Conservation (phyloP, 164 flowering plant species). For the Hamamelis virginiana region DNA sequence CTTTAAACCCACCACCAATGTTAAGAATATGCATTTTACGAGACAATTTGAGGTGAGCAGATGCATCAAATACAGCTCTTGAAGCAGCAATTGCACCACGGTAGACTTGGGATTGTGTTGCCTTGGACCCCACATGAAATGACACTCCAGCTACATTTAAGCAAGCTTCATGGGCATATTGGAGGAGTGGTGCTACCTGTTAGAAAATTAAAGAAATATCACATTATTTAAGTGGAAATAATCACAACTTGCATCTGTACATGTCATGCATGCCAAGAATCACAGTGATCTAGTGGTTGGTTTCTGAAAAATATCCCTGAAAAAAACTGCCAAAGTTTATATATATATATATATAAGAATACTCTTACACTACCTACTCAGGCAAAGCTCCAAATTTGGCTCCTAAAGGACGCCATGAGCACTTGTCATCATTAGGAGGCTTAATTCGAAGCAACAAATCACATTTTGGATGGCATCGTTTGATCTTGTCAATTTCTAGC, state of each 20-base stretch:
- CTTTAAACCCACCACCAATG: neutral
- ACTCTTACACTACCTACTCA: slow-evolving; percentile 1
- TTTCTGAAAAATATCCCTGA: too few relatives aligned
- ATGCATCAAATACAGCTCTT: neutral
- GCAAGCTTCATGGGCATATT: neutral
- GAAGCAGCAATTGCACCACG: neutral
- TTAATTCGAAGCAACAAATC: slow-evolving; percentile 2
- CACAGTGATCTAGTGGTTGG: too few relatives aligned
- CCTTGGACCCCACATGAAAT: neutral
- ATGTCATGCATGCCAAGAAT: too few relatives aligned
- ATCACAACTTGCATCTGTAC: too few relatives aligned
- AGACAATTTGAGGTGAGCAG: neutral
- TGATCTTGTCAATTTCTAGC: slow-evolving; percentile 12
- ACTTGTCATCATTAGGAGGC: neutral
- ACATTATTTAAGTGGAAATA: too few relatives aligned
- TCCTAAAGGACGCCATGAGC: neutral
- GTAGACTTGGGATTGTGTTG: neutral
- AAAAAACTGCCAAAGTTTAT: too few relatives aligned
- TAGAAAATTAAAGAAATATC: too few relatives aligned
- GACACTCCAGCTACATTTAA: neutral
- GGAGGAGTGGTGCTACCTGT: neutral
- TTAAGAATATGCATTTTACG: neutral
- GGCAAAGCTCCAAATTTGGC: neutral
- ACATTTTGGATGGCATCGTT: slow-evolving; percentile 2
- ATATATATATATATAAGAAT: too few relatives aligned